Evolutionary conservation across 768 basidiomycete species (phyloP), one percentile per base, ranked within the genome.

Genomic region (Suillus paluster): DNA sequence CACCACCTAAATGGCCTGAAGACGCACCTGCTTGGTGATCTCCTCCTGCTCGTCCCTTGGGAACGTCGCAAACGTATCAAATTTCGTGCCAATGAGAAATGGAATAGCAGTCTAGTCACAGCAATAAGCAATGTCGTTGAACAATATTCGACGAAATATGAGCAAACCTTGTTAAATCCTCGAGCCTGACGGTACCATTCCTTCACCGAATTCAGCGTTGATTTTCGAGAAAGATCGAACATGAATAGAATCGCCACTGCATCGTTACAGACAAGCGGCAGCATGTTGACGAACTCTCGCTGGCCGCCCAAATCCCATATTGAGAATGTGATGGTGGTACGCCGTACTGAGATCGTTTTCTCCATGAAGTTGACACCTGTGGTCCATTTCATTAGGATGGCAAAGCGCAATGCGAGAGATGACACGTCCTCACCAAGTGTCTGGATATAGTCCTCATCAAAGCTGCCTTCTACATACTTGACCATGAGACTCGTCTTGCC

Each of bases 191-290:
- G 86, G 83, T 99, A 99, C 97, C 97, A 99, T 78, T 99, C 97
- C 79, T 99, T 99, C 69, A 99, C 95, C 61, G 94, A 97, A 78
- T 99, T 99, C 65, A 99, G 78, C 46, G 97, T 99, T 63, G 93
- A 94, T 78, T 99, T 99, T 68, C 97, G 88, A 62, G 94, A 95
- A 50, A 99, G 84, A 80, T 99, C 97, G 74, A 99, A 99, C 97
- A 99, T 99, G 88, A 99, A 99, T 52, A 99, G 83, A 71, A 99
- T 97, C 44, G 97, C 97, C 61, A 99, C 96, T n/a, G 97, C 97
- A 69, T 99, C 97, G 73, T 98, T 99, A 79, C 95, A 98, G 66
- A 98, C 97, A 48, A 99, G 86, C 19, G 97, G 97, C 39, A 98
- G 81, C 96, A 99, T 98, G 79, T 97, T 97, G 67, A 99, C 97